Base-by-base conservation (phyloP, 1,139 yeast genomes). In the Yamadazyma sp. region DNA sequence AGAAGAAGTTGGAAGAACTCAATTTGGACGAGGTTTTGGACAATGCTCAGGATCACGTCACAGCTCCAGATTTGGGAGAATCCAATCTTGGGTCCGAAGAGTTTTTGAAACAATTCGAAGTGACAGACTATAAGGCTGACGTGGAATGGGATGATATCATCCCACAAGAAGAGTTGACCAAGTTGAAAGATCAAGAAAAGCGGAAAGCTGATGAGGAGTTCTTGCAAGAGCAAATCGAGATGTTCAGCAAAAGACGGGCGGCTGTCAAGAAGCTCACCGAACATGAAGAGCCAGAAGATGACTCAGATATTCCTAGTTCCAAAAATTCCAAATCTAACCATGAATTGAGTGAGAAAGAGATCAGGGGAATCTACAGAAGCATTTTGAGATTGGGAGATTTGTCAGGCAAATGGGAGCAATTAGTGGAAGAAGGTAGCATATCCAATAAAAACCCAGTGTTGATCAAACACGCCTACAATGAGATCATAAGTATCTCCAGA, bases 121-220 rank as follows among this genome's bases (percentile, higher is more conserved):
- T 94, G 40, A 94, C 98, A 1, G 98, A 94, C 62, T 94, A 91
- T 63, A 94, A 94, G 64, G 98, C 98, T 0, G 98, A 94, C 61
- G 89, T 92, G 44, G 95, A 89, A 50, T 94, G 99, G 99, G 98
- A 94, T 66, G 99, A 94, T 61, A 94, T 94, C 53, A 94, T 94
- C 54, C 99, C 99, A 1, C 94, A 88, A 49, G 96, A 88, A 38
- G 98, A 94, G 61, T 73, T 94, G 46, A 77, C 81, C 42, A 87
- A 87, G 58, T 75, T 94, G 55, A 92, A 94, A 60, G 96, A 87
- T 47, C 96, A 89, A 45, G 98, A 92, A 56, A 84, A 85, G 70
- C 82, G 81, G 59, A 78, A 87, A 40, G 79, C 83, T 33, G 97
- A 92, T 51, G 97, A 92, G 48, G 84, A 79, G 47, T 91, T 81